These are phyloP conservation scores for Trametes cinnabarina DNA, from an alignment of 768 basidiomycete genomes.

Conservation along the genomic window DNA sequence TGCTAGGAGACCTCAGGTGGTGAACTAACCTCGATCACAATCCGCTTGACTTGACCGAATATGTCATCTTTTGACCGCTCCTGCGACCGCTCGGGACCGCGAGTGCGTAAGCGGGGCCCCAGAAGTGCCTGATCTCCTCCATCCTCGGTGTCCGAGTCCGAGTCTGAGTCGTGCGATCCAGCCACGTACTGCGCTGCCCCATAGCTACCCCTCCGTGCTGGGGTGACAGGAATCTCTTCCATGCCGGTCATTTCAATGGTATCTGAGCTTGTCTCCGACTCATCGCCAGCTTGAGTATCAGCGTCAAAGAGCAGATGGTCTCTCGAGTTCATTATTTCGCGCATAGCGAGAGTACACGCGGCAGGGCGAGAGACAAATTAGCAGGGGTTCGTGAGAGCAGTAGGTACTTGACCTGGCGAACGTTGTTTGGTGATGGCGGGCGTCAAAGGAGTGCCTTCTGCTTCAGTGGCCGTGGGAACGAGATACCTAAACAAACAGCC, in stretches of 20 bases:
- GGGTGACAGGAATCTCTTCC: constrained; percentile 28
- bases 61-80: constrained; percentile 18
- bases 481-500: not conserved
- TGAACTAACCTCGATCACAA: constrained; percentile 66
- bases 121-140: constrained; percentile 49
- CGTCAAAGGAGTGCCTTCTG: not conserved
- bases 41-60: constrained; percentile 58
- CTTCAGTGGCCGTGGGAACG: constrained; percentile 12
- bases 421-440: not conserved
- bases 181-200: constrained; percentile 13
- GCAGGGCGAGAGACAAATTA: not conserved
- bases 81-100: constrained; percentile 27
- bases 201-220: constrained; percentile 12
- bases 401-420: not conserved
- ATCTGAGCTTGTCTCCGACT: constrained; percentile 22
- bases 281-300: constrained; percentile 9
- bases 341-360: not conserved
- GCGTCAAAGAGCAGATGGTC: constrained; percentile 13
- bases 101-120: constrained; percentile 29
- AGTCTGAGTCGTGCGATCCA: constrained; percentile 21
- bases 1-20: too few relatives aligned
- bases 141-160: constrained; percentile 34
- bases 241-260: constrained; percentile 37
- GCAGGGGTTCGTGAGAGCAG: not conserved
- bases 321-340: constrained; percentile 10